These are phyloP conservation scores for Acacia melanoxylon DNA, from an alignment of 306 rosid species.

Conservation along the genomic window DNA sequence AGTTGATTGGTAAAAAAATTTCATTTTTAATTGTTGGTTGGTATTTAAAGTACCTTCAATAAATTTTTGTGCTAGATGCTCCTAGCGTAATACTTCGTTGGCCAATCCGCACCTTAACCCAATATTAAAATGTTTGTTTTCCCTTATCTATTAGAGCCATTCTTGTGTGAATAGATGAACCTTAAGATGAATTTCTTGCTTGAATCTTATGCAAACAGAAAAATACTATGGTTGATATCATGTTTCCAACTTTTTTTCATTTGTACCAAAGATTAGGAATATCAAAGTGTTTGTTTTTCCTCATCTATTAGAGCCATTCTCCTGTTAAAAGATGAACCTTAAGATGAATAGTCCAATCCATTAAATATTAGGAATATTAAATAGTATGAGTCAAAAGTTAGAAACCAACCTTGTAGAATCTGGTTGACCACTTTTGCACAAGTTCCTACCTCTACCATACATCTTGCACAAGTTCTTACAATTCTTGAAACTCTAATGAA, in stretches of 20 bases:
- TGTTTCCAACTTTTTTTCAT: background rate
- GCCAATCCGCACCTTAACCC: too few species aligned
- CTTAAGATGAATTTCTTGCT: background rate
- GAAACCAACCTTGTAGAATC: conserved; percentile 79
- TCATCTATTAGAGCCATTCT: background rate
- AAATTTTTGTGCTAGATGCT: too few species aligned
- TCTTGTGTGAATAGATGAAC: too few species aligned
- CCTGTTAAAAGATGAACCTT: background rate
- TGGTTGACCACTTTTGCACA: conserved; percentile 39
- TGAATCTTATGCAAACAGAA: background rate
- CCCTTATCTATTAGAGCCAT: too few species aligned
- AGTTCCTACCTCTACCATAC: too few species aligned
- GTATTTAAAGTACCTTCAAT: too few species aligned
- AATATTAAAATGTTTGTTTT: too few species aligned
- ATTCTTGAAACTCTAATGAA: too few species aligned
- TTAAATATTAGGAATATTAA: background rate
- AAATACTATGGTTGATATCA: background rate
- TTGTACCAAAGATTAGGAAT: background rate
- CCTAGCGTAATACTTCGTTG: too few species aligned
- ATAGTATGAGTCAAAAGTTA: conserved; percentile 16
- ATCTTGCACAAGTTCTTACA: too few species aligned
- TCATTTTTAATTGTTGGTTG: too few species aligned
- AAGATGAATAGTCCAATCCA: background rate
- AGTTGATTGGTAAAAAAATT: too few species aligned
- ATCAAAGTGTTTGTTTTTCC: background rate